phyloP scores from a whole-genome alignment of 352 stramenopile species.

The Phytophthora agathidicida region DNA sequence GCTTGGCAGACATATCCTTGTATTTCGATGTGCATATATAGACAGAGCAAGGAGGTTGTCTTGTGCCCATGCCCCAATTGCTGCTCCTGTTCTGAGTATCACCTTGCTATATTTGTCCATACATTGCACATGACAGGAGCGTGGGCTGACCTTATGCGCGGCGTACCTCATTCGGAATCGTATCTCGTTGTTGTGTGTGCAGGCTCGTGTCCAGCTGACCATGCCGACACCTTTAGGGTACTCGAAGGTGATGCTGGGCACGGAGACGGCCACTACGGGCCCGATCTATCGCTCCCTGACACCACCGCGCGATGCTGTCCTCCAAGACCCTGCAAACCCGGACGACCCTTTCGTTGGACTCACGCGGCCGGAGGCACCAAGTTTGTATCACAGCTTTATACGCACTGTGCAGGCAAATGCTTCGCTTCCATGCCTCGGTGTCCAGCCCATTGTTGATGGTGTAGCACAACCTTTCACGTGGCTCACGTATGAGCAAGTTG shows the following conservation, averaged over 20 bases:
- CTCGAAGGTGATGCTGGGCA: constrained; percentile 50
- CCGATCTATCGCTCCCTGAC: constrained; percentile 52
- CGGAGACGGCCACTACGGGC: constrained; percentile 44
- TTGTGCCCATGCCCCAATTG: background rate
- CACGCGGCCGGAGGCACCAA: constrained; percentile 41
- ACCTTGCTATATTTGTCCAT: constrained; percentile 20
- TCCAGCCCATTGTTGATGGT: constrained; percentile 41
- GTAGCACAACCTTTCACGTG: constrained; percentile 47
- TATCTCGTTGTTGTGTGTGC: background rate
- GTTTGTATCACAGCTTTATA: constrained; percentile 58
- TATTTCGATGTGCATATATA: constrained; percentile 21
- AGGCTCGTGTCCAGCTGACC: background rate
- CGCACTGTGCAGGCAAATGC: constrained; percentile 29
- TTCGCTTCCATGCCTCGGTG: constrained; percentile 46
- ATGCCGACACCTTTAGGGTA: constrained; percentile 52
- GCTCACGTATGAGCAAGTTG: constrained; percentile 63
- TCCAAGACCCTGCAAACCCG: constrained; percentile 36
- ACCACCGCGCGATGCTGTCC: constrained; percentile 31
- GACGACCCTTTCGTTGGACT: constrained; percentile 50
- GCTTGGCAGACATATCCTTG: background rate
- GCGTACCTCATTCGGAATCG: constrained; percentile 2
- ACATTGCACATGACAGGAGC: too few relatives aligned
- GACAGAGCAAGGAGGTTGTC: background rate
- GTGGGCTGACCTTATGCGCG: background rate
- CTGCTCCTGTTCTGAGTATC: background rate